phyloP scores from a whole-genome alignment of 768 basidiomycete genomes.

The Nidula microcarpa region DNA sequence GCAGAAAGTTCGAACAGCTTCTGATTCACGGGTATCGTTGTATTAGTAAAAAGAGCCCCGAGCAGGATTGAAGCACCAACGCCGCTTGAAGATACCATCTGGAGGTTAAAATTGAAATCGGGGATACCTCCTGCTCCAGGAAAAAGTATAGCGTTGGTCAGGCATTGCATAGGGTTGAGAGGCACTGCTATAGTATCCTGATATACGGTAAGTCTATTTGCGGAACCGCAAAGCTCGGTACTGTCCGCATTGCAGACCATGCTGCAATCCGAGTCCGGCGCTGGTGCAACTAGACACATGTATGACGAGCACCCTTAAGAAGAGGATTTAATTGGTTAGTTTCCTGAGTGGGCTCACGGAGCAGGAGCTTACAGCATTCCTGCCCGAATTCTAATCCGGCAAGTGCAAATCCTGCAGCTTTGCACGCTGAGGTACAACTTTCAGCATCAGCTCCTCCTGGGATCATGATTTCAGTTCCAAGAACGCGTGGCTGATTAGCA shows the following conservation, averaged over 20 bases:
- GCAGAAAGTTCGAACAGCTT: too few species aligned
- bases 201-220: not conserved
- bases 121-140: too few species aligned
- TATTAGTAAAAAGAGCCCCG: too few species aligned
- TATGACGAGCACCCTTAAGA: not conserved
- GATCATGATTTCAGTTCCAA: not conserved
- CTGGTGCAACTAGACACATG: not conserved
- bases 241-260: not conserved
- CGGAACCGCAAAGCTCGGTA: not conserved
- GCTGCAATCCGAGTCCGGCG: not conserved
- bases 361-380: not conserved
- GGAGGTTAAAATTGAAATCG: too few species aligned
- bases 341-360: not conserved
- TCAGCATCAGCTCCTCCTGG: not conserved
- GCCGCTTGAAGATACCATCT: too few species aligned
- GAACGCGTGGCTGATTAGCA: not conserved
- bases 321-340: not conserved
- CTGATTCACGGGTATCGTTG: too few species aligned
- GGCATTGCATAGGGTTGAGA: too few species aligned
- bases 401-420: not conserved
- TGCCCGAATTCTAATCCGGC: not conserved
- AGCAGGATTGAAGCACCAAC: too few species aligned
- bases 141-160: too few species aligned
- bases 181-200: too few species aligned
- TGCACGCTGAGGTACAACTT: not conserved